These are phyloP conservation scores for Apiospora phragmitis DNA, from an alignment of 2,329 filamentous ascomycete species.

Conservation along the genomic window DNA sequence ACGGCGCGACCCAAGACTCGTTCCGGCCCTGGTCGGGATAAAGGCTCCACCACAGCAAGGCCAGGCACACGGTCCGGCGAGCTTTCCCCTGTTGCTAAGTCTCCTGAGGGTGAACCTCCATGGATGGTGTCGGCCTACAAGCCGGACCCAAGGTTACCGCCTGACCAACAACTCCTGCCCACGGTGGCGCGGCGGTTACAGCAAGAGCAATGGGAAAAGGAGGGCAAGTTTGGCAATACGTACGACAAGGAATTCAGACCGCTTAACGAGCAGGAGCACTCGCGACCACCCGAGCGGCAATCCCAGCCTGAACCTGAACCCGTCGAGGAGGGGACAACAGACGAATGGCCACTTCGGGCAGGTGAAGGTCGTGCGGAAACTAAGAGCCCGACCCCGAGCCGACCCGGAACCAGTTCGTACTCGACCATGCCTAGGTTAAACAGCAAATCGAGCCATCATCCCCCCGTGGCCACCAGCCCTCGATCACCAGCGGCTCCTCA, in stretches of 20 bases:
- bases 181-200: constrained; percentile 89
- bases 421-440: constrained; percentile 63
- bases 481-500: constrained; percentile 42
- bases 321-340: constrained; percentile 32
- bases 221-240: constrained; percentile 80
- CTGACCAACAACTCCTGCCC: constrained; percentile 92
- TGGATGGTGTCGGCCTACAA: constrained; percentile 96
- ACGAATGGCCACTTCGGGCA: constrained; percentile 61
- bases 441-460: constrained; percentile 37
- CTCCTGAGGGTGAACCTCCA: constrained; percentile 90
- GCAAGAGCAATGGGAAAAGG: constrained; percentile 93
- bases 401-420: constrained; percentile 52
- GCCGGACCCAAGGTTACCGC: constrained; percentile 89
- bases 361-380: constrained; percentile 32
- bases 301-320: constrained; percentile 20
- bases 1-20: constrained; percentile 62
- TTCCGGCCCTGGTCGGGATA: constrained; percentile 52
- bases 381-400: constrained; percentile 50
- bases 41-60: constrained; percentile 47
- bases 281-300: constrained; percentile 42
- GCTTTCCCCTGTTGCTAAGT: constrained; percentile 53
- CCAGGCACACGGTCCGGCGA: constrained; percentile 65
- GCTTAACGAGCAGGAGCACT: constrained; percentile 66
- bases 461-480: constrained; percentile 42
- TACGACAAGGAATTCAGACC: constrained; percentile 89